Evolutionary conservation across 1,284 basidiomycete genomes (phyloP).

Genomic region (Microbotryum intermedium): DNA sequence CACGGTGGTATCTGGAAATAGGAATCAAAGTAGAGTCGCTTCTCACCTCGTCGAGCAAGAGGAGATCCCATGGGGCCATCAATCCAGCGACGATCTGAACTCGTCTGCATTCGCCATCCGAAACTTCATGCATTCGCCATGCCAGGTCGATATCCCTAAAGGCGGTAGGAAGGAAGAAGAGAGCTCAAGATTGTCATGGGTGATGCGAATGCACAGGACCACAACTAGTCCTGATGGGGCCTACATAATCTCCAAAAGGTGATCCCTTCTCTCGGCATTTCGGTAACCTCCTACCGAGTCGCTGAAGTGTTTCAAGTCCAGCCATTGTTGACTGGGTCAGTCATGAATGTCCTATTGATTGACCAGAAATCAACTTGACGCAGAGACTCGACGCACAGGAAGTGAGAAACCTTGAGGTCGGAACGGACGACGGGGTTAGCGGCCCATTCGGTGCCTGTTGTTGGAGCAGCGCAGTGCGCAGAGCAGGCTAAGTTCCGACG

Average conservation of each 20-base stretch:
- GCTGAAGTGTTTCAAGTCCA: conserved; percentile 4
- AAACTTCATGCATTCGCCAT: conserved; percentile 61
- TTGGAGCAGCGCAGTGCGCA: too few species aligned
- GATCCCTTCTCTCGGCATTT: conserved; percentile 78
- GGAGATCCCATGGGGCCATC: conserved; percentile 89
- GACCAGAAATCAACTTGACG: neutral
- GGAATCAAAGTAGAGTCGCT: neutral
- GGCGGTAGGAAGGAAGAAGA: neutral
- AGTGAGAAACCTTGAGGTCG: conserved; percentile 82
- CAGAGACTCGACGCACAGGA: conserved; percentile 46
- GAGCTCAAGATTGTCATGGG: neutral
- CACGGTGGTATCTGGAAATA: neutral
- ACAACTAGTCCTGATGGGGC: neutral
- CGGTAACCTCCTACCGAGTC: conserved; percentile 94
- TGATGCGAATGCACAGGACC: neutral
- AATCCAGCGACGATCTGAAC: conserved; percentile 96
- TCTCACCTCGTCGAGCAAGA: conserved; percentile 79
- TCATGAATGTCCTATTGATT: neutral
- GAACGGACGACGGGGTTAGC: conserved; percentile 93
- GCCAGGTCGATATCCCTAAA: conserved; percentile 74
- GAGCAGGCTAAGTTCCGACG: conserved; percentile 33
- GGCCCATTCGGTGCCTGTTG: conserved; percentile 52
- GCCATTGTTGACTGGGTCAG: neutral
- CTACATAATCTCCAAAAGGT: conserved; percentile 69
- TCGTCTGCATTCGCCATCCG: conserved; percentile 85